These are phyloP conservation scores for Naganishia antarctica DNA, from an alignment of 768 basidiomycete genomes.

Conservation along the genomic window DNA sequence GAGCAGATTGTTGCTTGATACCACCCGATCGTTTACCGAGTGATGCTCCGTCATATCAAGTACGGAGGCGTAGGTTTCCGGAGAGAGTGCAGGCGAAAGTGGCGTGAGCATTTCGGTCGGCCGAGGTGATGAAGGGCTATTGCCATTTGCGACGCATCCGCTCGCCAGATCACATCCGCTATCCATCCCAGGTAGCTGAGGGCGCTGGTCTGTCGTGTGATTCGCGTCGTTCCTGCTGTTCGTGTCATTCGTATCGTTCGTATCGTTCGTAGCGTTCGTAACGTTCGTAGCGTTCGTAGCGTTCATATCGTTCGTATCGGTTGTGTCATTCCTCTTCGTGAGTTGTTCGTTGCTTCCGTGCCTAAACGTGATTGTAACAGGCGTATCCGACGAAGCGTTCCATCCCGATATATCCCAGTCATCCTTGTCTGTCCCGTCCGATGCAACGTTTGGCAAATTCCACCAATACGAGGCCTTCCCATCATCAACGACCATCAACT, in stretches of 20 bases:
- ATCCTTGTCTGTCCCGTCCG: no score
- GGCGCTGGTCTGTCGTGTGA: no score
- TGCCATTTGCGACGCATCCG: background rate
- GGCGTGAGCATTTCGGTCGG: background rate
- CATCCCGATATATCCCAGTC: background rate
- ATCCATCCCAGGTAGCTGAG: no score
- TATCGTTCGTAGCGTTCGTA: no score
- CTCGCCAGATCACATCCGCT: no score
- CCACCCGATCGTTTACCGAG: background rate
- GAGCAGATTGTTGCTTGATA: background rate
- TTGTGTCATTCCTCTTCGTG: no score
- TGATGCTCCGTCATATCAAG: background rate
- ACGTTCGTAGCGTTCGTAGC: no score
- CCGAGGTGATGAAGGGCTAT: background rate
- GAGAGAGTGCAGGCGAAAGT: background rate
- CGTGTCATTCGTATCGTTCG: no score
- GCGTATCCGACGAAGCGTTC: background rate
- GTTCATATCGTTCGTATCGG: no score
- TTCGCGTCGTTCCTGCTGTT: no score
- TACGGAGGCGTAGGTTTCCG: background rate
- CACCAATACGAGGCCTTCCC: background rate
- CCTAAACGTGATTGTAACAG: background rate
- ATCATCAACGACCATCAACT: background rate
- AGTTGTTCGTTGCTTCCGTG: no score
- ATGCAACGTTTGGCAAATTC: background rate